phyloP scores from a whole-genome alignment of 768 basidiomycete species.

The Pleurotus tuoliensis region DNA sequence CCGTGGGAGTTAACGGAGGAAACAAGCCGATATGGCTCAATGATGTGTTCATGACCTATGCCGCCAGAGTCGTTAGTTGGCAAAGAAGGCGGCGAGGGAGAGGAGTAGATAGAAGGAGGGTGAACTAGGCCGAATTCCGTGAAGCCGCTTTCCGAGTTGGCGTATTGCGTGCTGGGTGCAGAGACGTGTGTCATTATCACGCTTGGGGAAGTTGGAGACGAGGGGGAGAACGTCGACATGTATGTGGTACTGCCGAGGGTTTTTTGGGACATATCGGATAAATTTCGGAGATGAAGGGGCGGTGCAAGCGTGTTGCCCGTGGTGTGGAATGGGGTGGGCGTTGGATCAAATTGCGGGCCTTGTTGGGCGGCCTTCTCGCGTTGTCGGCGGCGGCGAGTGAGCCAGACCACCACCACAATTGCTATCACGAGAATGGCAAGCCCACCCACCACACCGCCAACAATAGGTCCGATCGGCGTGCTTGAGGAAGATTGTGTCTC shows the following conservation, averaged over 20 bases:
- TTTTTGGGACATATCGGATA: slow-evolving; percentile 5
- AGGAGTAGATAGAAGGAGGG: slow-evolving; percentile 5
- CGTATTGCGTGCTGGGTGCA: neutral
- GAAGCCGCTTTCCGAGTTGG: neutral
- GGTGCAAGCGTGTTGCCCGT: neutral
- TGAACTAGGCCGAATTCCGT: neutral
- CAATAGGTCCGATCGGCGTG: slow-evolving; percentile 1
- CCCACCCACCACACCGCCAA: slow-evolving; percentile 8
- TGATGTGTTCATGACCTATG: slow-evolving; percentile 4
- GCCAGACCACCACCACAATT: slow-evolving; percentile 10
- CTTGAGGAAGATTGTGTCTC: neutral
- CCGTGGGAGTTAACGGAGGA: neutral
- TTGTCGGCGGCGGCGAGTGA: slow-evolving; percentile 10
- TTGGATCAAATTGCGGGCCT: neutral
- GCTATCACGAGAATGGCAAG: slow-evolving; percentile 1
- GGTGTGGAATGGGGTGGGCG: neutral
- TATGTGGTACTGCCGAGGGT: neutral
- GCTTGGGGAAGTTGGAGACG: neutral
- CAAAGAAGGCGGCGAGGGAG: neutral
- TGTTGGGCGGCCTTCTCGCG: slow-evolving; percentile 7
- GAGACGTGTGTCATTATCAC: neutral
- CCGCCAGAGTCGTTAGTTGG: neutral
- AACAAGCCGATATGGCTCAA: slow-evolving; percentile 1
- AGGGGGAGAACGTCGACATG: neutral
- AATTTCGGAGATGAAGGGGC: slow-evolving; percentile 4